Percentiles rank a stretch among this genome's conserved stretches.
These are phyloP conservation scores for Vaccinium darrowii DNA, from an alignment of 148 eudicot species.

Conservation along the genomic window DNA sequence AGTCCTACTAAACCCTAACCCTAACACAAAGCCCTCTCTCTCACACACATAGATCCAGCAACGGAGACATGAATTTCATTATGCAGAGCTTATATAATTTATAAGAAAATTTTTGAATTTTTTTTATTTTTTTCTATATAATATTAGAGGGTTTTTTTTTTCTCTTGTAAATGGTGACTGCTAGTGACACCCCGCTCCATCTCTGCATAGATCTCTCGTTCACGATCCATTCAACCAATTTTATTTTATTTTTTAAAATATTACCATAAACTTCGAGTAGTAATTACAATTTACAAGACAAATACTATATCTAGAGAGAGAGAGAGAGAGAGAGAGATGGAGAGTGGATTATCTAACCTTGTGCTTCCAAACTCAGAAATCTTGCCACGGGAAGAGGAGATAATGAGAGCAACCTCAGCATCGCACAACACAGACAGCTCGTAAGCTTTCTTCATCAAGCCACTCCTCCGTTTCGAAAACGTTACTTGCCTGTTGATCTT, in stretches of 20 bases:
- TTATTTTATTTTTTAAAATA: too few species aligned
- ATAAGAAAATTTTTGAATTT: too few species aligned
- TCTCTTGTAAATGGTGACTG: too few species aligned
- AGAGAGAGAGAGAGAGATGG: not conserved
- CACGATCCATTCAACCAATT: not conserved
- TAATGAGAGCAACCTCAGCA: not conserved
- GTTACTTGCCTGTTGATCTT: slow-evolving; percentile 6
- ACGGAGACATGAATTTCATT: too few species aligned
- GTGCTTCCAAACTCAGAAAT: not conserved
- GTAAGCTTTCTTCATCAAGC: slow-evolving; percentile 7
- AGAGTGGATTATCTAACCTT: not conserved
- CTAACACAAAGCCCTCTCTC: not conserved
- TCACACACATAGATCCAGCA: not conserved
- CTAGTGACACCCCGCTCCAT: too few species aligned
- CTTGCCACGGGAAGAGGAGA: slow-evolving; percentile 1
- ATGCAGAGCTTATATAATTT: too few species aligned
- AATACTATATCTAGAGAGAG: not conserved
- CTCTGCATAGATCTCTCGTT: too few species aligned
- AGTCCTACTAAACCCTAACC: not conserved
- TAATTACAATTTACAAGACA: not conserved
- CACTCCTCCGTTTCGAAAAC: slow-evolving; percentile 1
- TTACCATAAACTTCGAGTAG: too few species aligned
- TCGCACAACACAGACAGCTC: slow-evolving; percentile 5
- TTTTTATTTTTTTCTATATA: too few species aligned
- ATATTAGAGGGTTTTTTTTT: too few species aligned